These are phyloP conservation scores for Glutinoglossum americanum DNA, from an alignment of 495 filamentous ascomycete species.

Conservation along the genomic window DNA sequence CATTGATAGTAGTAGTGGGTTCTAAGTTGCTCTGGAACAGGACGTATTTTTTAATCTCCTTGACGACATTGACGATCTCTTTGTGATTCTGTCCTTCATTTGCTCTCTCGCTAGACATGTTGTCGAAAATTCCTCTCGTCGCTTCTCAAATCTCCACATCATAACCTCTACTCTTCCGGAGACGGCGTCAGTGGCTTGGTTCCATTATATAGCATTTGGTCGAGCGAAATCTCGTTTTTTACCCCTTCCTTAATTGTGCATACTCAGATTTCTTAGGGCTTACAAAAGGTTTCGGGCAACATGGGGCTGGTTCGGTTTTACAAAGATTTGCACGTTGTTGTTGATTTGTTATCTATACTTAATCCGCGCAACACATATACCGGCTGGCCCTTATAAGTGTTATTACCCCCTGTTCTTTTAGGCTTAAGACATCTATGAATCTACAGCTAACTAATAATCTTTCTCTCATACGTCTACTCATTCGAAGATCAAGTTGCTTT, in stretches of 20 bases:
- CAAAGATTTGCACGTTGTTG: neutral
- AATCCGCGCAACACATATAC: slow-evolving; percentile 1
- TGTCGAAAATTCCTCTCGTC: neutral
- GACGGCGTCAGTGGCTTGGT: slow-evolving; percentile 1
- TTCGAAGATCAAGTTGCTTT: neutral
- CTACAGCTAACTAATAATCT: neutral
- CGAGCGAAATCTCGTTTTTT: neutral
- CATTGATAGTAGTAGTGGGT: neutral
- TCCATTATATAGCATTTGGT: neutral
- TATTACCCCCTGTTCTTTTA: neutral
- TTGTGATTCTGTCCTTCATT: neutral
- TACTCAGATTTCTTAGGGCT: neutral
- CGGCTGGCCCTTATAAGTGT: slow-evolving; percentile 1
- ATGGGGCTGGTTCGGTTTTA: neutral
- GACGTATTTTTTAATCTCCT: neutral
- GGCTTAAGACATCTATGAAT: neutral
- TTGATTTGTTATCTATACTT: neutral
- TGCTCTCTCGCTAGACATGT: neutral
- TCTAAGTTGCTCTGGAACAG: neutral
- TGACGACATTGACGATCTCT: neutral
- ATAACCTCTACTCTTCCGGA: neutral
- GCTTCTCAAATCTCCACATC: neutral
- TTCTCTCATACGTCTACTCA: neutral
- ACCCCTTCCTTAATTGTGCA: neutral
- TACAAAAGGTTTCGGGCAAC: slow-evolving; percentile 2